Base-by-base conservation (phyloP, 805 yeast species). In the Wickerhamomyces rabaulensis region DNA sequence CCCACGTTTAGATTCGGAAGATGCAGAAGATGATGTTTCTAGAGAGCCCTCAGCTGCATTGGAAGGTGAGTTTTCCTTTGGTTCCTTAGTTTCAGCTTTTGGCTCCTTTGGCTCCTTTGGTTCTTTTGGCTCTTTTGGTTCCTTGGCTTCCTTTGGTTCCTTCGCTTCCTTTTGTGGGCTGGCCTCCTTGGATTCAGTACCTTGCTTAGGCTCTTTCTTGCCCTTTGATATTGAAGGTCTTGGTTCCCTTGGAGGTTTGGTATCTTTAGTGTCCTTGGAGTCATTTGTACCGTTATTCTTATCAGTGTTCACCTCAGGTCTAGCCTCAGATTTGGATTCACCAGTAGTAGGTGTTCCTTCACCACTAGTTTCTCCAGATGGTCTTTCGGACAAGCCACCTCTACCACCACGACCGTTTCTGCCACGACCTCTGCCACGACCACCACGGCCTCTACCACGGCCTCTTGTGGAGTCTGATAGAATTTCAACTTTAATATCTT, bases 341-440 rank as follows among this genome's bases (percentile, higher is more conserved):
- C 3, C n/a, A 27, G n/a, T 6, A 13, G 27, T 13, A 9, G 4
- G 31, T 8, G n/a, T 27, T 4, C n/a, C n/a, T 27, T 27, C 31
- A 27, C 31, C n/a, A 27, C 31, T 27, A 13, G 31, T 16, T 2
- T 33, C 20, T 16, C 36, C 9, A 3, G 17, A 17, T 8, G 20
- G 20, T 17, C 20, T 33, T 4, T 33, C 36, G 16, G 8, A 21
- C n/a, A 36, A 20, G 39, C 16, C 7, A 16, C 38, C 39, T 40
- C 40, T 59, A 51, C 38, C 72, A 55, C 61, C 22, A 53, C 51
- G 16, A 61, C 53, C 19, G 60, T 58, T 16, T 63, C 59, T 36
- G 55, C 47, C 43, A 17, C 45, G 42, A 17, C 22, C 25, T 6
- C 47, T 38, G n/a, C 39, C 21, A 29, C 43, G 19, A 55, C 51